These are phyloP conservation scores for Tetracentron sinense DNA, from an alignment of 164 flowering plant genomes.

Conservation along the genomic window DNA sequence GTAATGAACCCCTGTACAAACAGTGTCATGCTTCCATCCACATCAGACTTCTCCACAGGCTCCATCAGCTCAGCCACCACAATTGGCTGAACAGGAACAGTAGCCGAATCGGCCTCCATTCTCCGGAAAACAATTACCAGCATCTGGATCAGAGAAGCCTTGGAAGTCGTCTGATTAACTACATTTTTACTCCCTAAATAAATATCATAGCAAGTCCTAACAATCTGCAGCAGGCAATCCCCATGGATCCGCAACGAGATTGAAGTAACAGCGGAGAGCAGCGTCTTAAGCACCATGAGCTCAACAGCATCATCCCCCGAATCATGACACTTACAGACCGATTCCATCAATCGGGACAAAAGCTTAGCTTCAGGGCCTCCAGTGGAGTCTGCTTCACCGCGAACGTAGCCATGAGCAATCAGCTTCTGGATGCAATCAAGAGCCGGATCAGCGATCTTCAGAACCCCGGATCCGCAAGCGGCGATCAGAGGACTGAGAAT, in stretches of 20 bases:
- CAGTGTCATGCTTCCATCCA: conserved; percentile 69
- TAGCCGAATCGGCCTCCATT: conserved; percentile 97
- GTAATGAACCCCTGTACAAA: conserved; percentile 95
- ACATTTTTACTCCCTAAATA: conserved; percentile 84
- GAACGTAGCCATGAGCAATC: conserved; percentile 71
- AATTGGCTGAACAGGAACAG: conserved; percentile 94
- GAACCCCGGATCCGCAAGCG: conserved; percentile 54
- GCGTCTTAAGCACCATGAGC: conserved; percentile 66
- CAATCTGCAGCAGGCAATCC: conserved; percentile 80
- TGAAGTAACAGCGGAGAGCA: conserved; percentile 85
- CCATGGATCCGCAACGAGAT: conserved; percentile 80
- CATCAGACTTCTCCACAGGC: conserved; percentile 74
- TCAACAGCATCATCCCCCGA: conserved; percentile 76
- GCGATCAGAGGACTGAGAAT: conserved; percentile 68
- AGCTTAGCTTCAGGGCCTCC: conserved; percentile 61
- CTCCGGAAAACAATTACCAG: conserved; percentile 91
- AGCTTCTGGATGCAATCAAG: conserved; percentile 80
- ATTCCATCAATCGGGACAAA: conserved; percentile 54
- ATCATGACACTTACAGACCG: conserved; percentile 83
- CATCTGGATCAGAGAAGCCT: conserved; percentile 94
- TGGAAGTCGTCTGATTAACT: conserved; percentile 95
- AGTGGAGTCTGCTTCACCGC: conserved; percentile 83
- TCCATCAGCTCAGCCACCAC: conserved; percentile 97
- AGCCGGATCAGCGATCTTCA: conserved; percentile 84
- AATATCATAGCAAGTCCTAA: conserved; percentile 91